phyloP scores from a whole-genome alignment of 176 grass and related monocot species.

The Pontederia paniculata region DNA sequence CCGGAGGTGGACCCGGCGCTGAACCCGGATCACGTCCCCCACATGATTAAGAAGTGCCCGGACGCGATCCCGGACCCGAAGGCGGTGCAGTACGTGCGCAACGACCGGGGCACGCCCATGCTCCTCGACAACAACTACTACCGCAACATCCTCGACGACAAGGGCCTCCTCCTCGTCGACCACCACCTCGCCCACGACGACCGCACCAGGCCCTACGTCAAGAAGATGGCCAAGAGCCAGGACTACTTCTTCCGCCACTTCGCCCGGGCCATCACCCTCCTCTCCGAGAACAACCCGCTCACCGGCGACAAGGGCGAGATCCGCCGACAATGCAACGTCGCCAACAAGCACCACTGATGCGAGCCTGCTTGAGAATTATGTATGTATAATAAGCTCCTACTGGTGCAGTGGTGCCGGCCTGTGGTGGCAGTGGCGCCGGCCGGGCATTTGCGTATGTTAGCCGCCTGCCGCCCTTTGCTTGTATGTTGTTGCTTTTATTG shows the following conservation, averaged over 20 bases:
- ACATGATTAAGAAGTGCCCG: constrained; percentile 28
- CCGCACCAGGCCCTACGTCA: constrained; percentile 17
- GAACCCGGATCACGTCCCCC: constrained; percentile 26
- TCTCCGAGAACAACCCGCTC: constrained; percentile 28
- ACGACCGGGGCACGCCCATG: constrained; percentile 26
- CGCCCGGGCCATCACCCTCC: constrained; percentile 10
- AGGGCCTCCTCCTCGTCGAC: constrained; percentile 29
- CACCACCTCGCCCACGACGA: constrained; percentile 23
- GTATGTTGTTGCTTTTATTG: too few relatives aligned
- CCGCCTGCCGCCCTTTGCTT: too few relatives aligned
- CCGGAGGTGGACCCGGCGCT: constrained; percentile 16
- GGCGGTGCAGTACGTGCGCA: constrained; percentile 27
- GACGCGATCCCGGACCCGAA: constrained; percentile 24
- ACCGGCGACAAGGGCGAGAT: constrained; percentile 32
- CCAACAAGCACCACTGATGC: constrained; percentile 19
- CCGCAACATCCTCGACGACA: constrained; percentile 25
- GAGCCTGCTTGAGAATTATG: too few relatives aligned
- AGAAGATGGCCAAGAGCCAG: constrained; percentile 24
- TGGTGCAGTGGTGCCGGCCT: too few relatives aligned
- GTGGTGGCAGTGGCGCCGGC: too few relatives aligned
- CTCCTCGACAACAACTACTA: constrained; percentile 28
- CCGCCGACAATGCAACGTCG: constrained; percentile 22
- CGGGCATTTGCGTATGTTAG: too few relatives aligned
- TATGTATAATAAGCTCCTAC: too few relatives aligned
- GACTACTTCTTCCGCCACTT: constrained; percentile 27